These are phyloP conservation scores for Primulina huaijiensis DNA, from an alignment of 257 asterid species.

Conservation along the genomic window DNA sequence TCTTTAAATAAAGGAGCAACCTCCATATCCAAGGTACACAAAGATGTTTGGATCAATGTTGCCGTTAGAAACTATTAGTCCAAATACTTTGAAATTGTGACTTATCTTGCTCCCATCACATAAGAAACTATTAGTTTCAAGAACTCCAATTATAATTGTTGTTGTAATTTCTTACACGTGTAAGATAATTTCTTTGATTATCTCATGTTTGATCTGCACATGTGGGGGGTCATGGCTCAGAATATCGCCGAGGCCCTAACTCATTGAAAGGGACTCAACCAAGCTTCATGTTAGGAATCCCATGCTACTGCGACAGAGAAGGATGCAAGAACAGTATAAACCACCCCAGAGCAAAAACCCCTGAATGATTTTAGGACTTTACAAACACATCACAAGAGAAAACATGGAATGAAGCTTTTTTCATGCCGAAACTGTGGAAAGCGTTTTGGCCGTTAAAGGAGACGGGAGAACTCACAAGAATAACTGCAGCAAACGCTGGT, in stretches of 20 bases:
- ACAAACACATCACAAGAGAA: conserved; percentile 55
- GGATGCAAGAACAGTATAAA: neutral
- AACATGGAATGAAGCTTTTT: conserved; percentile 50
- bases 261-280: conserved; percentile 59
- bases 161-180: no score
- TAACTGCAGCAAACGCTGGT: conserved; percentile 80
- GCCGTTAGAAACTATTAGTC: no score
- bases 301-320: neutral
- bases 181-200: neutral
- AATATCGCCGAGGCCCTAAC: conserved; percentile 59
- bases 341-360: neutral
- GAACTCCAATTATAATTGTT: no score
- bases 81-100: no score
- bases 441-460: conserved; percentile 65
- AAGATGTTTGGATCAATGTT: no score
- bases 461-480: conserved; percentile 83
- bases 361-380: neutral
- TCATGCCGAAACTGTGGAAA: conserved; percentile 67
- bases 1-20: no score
- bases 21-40: no score
- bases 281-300: conserved; percentile 45
- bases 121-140: no score
- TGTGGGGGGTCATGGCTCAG: conserved; percentile 84
- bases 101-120: no score
- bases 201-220: conserved; percentile 41